Evolutionary conservation across 2,329 filamentous ascomycete species (phyloP).

Genomic region (Ascochyta viciae-villosae): DNA sequence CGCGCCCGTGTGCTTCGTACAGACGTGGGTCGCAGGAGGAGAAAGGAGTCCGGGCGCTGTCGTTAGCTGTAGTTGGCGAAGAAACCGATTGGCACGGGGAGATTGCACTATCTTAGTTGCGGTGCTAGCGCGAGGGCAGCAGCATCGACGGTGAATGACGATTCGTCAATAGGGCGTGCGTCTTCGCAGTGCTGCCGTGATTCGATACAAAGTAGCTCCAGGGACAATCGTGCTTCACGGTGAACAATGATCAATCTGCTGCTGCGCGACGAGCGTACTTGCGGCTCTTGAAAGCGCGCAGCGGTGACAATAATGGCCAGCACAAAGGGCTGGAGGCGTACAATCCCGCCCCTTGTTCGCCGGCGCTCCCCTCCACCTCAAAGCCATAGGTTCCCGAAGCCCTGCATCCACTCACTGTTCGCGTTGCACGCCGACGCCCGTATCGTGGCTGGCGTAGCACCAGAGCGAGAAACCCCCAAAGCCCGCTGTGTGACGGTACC

Average conservation of each 20-base stretch:
- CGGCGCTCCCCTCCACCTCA: not conserved
- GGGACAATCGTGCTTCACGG: constrained; percentile 6
- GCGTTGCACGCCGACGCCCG: constrained; percentile 22
- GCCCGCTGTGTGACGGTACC: not conserved
- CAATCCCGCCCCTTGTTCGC: constrained; percentile 17
- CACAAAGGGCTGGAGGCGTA: constrained; percentile 13
- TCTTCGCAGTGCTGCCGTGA: constrained; percentile 3
- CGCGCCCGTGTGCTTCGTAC: constrained; percentile 18
- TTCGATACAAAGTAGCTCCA: constrained; percentile 5
- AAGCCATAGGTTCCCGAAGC: constrained; percentile 20
- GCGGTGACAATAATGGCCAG: constrained; percentile 1
- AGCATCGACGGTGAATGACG: constrained; percentile 6
- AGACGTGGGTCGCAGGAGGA: constrained; percentile 10
- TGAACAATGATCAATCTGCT: constrained; percentile 8
- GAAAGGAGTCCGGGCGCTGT: constrained; percentile 22
- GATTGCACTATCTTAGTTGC: constrained; percentile 10
- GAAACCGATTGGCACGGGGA: constrained; percentile 18
- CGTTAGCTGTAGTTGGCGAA: constrained; percentile 16
- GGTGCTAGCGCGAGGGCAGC: constrained; percentile 6
- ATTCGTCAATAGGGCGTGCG: constrained; percentile 8
- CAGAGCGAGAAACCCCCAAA: constrained; percentile 18
- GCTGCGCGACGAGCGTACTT: constrained; percentile 2
- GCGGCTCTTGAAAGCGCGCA: not conserved
- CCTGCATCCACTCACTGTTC: constrained; percentile 25
- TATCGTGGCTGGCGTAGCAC: constrained; percentile 42